phyloP scores from a whole-genome alignment of 78 protist genomes.

The Polysphondylium violaceum region DNA sequence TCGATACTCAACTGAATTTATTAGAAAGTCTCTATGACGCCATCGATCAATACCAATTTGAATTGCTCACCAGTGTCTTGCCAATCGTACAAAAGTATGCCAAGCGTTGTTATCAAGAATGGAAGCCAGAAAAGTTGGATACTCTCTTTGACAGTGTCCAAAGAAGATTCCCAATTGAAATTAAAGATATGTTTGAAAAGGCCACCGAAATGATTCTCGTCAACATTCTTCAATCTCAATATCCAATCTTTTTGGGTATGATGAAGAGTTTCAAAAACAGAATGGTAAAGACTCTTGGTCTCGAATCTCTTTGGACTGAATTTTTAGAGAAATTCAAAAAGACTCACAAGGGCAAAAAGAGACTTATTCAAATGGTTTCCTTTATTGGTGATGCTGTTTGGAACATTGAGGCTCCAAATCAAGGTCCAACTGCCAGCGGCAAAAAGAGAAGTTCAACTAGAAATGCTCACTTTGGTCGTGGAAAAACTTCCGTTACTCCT shows the following conservation, averaged over 20 bases:
- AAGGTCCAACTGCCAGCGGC: background rate
- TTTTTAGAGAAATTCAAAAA: constrained; percentile 66
- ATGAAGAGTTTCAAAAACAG: constrained; percentile 69
- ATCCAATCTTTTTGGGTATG: constrained; percentile 47
- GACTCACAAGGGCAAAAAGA: constrained; percentile 73
- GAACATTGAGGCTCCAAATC: constrained; percentile 45
- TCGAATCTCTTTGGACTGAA: constrained; percentile 18
- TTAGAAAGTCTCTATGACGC: constrained; percentile 36
- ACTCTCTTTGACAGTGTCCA: constrained; percentile 46
- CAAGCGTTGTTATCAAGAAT: constrained; percentile 66
- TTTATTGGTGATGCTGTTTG: constrained; percentile 78
- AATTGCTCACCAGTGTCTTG: background rate
- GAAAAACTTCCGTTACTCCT: background rate
- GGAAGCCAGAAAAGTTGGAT: constrained; percentile 35
- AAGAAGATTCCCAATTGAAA: constrained; percentile 58
- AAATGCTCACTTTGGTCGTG: background rate
- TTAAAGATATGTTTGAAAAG: constrained; percentile 25
- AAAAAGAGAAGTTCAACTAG: background rate
- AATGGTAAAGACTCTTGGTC: constrained; percentile 30
- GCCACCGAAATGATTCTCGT: constrained; percentile 74
- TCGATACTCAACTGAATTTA: constrained; percentile 25
- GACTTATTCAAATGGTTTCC: constrained; percentile 71
- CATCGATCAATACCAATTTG: constrained; percentile 12
- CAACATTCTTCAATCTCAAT: constrained; percentile 74
- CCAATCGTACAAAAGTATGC: constrained; percentile 49